Evolutionary conservation across 1,139 yeast species (phyloP).

Genomic region (Debaryomyces fabryi): DNA sequence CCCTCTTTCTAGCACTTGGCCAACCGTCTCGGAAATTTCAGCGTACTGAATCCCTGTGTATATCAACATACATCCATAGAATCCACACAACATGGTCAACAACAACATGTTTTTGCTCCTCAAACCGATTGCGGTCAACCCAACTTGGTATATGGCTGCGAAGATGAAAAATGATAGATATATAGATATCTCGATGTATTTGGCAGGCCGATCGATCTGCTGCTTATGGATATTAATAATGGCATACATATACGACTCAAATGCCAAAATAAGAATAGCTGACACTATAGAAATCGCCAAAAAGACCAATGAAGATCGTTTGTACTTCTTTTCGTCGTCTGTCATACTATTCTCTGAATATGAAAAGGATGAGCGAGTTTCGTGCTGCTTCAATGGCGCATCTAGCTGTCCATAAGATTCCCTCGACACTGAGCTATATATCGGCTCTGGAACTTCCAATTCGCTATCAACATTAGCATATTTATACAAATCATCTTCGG

Average conservation of each 20-base stretch:
- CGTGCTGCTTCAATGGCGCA: neutral
- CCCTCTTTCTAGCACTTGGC: slow-evolving; percentile 19
- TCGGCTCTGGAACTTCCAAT: neutral
- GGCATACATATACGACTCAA: slow-evolving; percentile 39
- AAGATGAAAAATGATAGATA: slow-evolving; percentile 29
- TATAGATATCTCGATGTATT: slow-evolving; percentile 28
- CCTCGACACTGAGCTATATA: slow-evolving; percentile 1
- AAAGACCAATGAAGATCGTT: slow-evolving; percentile 23
- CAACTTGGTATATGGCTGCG: slow-evolving; percentile 38
- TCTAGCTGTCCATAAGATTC: neutral
- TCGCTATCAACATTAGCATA: slow-evolving; percentile 8
- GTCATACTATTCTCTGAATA: neutral
- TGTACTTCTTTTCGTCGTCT: slow-evolving; percentile 13
- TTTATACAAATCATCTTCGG: slow-evolving; percentile 10
- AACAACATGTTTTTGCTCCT: slow-evolving; percentile 44
- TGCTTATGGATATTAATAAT: slow-evolving; percentile 35
- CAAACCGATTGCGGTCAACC: slow-evolving; percentile 46
- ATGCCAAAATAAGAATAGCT: slow-evolving; percentile 31
- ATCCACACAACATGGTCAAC: slow-evolving; percentile 45
- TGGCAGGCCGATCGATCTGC: slow-evolving; percentile 19
- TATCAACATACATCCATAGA: slow-evolving; percentile 51
- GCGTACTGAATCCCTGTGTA: slow-evolving; percentile 55
- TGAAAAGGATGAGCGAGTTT: neutral
- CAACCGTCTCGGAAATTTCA: slow-evolving; percentile 38
- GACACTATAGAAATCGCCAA: slow-evolving; percentile 31